Base-by-base conservation (phyloP, 257 asterid genomes). In the Solanum piurae region DNA sequence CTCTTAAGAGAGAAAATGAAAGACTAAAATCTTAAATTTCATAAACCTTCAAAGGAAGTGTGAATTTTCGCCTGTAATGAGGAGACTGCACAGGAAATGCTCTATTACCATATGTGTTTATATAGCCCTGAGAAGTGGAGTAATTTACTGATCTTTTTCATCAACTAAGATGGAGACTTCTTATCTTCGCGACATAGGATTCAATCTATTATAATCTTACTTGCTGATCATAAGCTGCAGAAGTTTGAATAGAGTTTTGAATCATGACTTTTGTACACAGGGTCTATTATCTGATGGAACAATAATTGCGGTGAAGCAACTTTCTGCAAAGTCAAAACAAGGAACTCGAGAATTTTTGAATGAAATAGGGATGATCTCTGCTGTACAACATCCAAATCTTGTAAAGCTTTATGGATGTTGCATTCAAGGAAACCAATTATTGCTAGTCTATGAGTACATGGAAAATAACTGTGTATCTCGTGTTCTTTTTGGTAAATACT, bases 371-470 rank as follows among this genome's bases (percentile, higher is more conserved):
- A 95, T 94, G 97, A 95, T 96, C 69, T 96, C 99, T n/a, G 92
- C 96, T 23, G 49, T 93, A 85, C 96, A 93, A 75, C 98, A 96
- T 89, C 95, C 95, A 23, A 95, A 96, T 89, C 94, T 96, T 60
- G 99, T 96, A 27, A 96, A 95, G 94, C 93, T 96, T 52, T 93
- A 95, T 31, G 98, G 98, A 21, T 96, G 99, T 83, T 95, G 99
- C 73, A 93, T 93, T 49, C 98, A 96, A 90, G 99, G 98, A 89
- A 94, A 95, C 88, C 95, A 95, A 73, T 84, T 96, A 58, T 84
- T 96, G 91, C 85, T 96, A 18, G 88, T 96, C 83, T 94, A 96
- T 7, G 98, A 96, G 91, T 96, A 94, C 95, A 91, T 96, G 99
- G 97, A 93, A 62, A 95, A 96, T 87, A 96, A 96, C 76, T 94